Evolutionary conservation across 2,329 filamentous ascomycete genomes (phyloP), one percentile per base, ranked within the genome.

Genomic region (Pseudogymnoascus sp.): DNA sequence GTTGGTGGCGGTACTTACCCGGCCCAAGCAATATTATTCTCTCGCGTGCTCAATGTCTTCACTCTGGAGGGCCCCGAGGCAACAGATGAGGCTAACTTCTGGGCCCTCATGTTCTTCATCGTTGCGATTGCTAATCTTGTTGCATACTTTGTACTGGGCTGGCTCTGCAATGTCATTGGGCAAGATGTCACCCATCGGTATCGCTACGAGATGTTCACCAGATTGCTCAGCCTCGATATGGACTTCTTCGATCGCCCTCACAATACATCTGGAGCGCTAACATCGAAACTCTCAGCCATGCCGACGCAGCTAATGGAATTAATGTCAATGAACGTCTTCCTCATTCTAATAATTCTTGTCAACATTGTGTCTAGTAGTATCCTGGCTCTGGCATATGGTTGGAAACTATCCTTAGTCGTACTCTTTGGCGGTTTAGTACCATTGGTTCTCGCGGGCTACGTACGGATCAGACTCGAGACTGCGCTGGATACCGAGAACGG

Each of bases 21-120:
- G 1, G 63, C 72, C 10, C 75, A 77, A 68, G 71, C 75, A 0
- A 70, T 71, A 57, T 63, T 77, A 2, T 73, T 76, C 63, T 72
- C 72, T 1, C 66, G 72, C 10, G 64, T 75, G n/a, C 62, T 76
- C 10, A 68, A 67, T 9, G 71, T 74, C 0, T 73, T 74, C 31
- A 64, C 66, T 10, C 62, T 66, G 11, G 40, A 60, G 2, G 65
- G 67, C 1, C 28, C 65, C 21, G 64, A 67, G 50, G 68, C 72
- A 4, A 63, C 67, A 28, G 59, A 61, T 38, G 65, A 67, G 26
- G 76, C 74, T 8, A 75, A 79, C 64, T 78, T 80, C 67, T 82
- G 78, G 77, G 73, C 78, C 2, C 74, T 79, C n/a, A 81, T 81
- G 78, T 81, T 81, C 63, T 77, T 80, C 60, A 70, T 80, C 31